Percentiles rank a stretch among this genome's conserved stretches.
Conservation (phyloP, 2,329 filamentous ascomycete species). For the Sclerotinia nivalis region DNA sequence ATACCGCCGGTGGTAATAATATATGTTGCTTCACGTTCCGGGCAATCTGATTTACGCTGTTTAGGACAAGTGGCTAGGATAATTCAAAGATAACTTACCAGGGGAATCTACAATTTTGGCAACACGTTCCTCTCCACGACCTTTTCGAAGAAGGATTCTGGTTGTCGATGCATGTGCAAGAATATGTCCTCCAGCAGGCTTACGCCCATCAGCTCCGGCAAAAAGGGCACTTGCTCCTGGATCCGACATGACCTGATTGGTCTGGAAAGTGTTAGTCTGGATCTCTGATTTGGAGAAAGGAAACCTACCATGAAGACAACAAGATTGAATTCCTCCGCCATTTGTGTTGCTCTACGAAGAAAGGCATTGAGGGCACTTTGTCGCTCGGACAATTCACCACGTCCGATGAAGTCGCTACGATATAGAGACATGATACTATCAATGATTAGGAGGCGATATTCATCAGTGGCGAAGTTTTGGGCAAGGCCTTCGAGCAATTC, state of each 20-base stretch:
- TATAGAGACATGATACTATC: slow-evolving; percentile 72
- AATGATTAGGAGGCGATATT: slow-evolving; percentile 66
- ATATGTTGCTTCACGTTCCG: slow-evolving; percentile 68
- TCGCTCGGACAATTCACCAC: slow-evolving; percentile 66
- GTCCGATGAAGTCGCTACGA: slow-evolving; percentile 65
- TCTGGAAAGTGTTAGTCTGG: slow-evolving; percentile 45
- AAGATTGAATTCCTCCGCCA: slow-evolving; percentile 71
- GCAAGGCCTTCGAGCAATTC: slow-evolving; percentile 63
- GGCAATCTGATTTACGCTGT: slow-evolving; percentile 53
- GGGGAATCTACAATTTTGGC: slow-evolving; percentile 69
- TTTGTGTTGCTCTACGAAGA: slow-evolving; percentile 61
- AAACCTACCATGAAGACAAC: slow-evolving; percentile 59
- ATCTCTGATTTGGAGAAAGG: not conserved
- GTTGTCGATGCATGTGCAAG: slow-evolving; percentile 69
- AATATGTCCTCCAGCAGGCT: slow-evolving; percentile 67
- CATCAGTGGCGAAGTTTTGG: slow-evolving; percentile 60
- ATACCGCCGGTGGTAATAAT: slow-evolving; percentile 70
- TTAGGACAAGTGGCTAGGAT: slow-evolving; percentile 13
- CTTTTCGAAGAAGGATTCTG: slow-evolving; percentile 65
- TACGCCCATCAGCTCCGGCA: slow-evolving; percentile 66
- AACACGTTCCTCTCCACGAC: slow-evolving; percentile 67
- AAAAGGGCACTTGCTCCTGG: slow-evolving; percentile 68
- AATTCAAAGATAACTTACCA: slow-evolving; percentile 46
- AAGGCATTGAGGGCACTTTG: slow-evolving; percentile 69
- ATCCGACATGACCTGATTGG: slow-evolving; percentile 71